Conservation (phyloP, 176 grass and related monocot species). For the Oryza meridionalis region DNA sequence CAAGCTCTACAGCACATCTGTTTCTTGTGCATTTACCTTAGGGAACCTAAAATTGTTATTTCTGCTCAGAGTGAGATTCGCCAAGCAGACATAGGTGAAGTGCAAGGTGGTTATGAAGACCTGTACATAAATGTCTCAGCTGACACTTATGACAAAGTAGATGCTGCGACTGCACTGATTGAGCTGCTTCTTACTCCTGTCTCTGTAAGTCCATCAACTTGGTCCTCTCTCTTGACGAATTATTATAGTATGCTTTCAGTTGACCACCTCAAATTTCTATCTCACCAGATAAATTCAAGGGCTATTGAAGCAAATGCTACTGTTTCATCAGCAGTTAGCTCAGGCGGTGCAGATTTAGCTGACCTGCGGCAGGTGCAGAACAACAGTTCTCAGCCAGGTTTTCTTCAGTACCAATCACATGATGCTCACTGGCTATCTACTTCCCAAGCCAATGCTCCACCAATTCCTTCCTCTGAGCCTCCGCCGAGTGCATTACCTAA, state of each 20-base stretch:
- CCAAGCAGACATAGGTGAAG: conserved; percentile 69
- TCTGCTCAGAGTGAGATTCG: conserved; percentile 72
- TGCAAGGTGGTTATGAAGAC: conserved; percentile 69
- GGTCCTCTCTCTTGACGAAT: not conserved
- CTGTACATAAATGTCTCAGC: conserved; percentile 74
- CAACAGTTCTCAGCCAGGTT: conserved; percentile 47
- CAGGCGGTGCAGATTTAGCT: conserved; percentile 44
- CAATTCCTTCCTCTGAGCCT: conserved; percentile 43
- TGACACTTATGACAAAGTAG: conserved; percentile 91
- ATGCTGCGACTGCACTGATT: conserved; percentile 81
- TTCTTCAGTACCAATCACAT: conserved; percentile 63
- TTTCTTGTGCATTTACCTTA: conserved; percentile 2
- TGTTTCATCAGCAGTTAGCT: conserved; percentile 43
- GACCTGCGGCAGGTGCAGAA: conserved; percentile 31
- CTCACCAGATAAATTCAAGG: conserved; percentile 50
- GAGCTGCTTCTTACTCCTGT: conserved; percentile 82
- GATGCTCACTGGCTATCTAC: conserved; percentile 54
- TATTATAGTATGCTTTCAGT: conserved; percentile 29
- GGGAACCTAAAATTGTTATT: conserved; percentile 20
- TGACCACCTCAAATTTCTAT: conserved; percentile 32
- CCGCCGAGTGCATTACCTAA: conserved; percentile 42
- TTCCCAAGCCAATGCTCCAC: conserved; percentile 36
- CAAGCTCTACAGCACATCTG: not conserved
- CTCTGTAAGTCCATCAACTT: conserved; percentile 55
- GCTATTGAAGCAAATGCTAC: conserved; percentile 32